These are phyloP conservation scores for Neonectria punicea DNA, from an alignment of 2,329 filamentous ascomycete genomes.

Conservation along the genomic window DNA sequence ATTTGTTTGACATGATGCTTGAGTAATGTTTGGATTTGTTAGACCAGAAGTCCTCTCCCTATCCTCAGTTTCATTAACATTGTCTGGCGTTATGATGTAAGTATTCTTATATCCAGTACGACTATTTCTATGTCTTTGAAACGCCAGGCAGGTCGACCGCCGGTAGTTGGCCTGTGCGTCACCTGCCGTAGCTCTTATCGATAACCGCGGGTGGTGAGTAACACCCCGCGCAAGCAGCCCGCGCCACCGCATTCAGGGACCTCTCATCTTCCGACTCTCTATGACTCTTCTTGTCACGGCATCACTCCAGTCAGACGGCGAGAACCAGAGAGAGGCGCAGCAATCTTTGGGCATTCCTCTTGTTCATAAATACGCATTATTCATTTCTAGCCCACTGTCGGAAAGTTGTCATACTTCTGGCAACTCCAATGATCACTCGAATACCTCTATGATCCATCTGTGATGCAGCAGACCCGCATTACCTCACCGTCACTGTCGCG, in stretches of 20 bases:
- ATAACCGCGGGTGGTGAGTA: constrained; percentile 33
- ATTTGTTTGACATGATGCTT: not conserved
- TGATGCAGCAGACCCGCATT: constrained; percentile 34
- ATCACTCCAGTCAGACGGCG: constrained; percentile 37
- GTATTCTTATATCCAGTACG: constrained; percentile 15
- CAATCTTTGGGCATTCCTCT: constrained; percentile 10
- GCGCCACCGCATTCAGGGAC: constrained; percentile 12
- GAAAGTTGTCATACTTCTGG: not conserved
- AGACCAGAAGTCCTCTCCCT: not conserved
- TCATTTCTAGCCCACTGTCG: not conserved
- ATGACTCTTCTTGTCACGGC: constrained; percentile 40
- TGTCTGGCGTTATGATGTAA: not conserved
- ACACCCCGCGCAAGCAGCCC: constrained; percentile 32
- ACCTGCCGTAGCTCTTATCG: constrained; percentile 18
- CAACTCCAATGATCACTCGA: constrained; percentile 43
- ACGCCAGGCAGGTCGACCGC: not conserved
- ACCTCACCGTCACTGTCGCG: constrained; percentile 38
- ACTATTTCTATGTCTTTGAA: not conserved
- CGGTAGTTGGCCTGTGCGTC: not conserved
- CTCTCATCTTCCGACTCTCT: constrained; percentile 20
- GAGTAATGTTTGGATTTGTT: not conserved
- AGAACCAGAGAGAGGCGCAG: constrained; percentile 32
- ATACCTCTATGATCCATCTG: constrained; percentile 35
- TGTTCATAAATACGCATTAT: constrained; percentile 23
- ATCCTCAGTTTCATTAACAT: constrained; percentile 1